Conservation (phyloP, 2,329 filamentous ascomycete genomes). For the Beauveria australis region DNA sequence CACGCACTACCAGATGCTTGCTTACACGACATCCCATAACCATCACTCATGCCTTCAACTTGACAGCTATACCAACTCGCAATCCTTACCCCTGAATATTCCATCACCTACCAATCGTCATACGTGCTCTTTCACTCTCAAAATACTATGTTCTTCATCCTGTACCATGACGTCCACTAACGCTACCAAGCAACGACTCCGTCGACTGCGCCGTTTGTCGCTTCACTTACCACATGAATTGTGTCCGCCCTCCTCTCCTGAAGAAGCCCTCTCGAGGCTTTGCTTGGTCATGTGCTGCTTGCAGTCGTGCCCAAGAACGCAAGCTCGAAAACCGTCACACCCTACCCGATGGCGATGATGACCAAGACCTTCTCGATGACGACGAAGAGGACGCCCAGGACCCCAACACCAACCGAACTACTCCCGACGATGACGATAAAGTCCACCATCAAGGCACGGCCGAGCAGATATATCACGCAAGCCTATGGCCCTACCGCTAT, state of each 20-base stretch:
- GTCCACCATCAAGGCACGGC: constrained; percentile 56
- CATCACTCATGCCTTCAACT: neutral
- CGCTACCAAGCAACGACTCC: constrained; percentile 65
- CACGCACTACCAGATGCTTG: constrained; percentile 8
- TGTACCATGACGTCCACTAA: constrained; percentile 15
- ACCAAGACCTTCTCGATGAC: constrained; percentile 56
- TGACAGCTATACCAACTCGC: too few species aligned
- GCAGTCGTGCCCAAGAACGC: constrained; percentile 89
- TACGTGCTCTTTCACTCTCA: neutral
- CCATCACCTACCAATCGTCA: neutral
- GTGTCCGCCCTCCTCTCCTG: constrained; percentile 79
- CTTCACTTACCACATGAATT: constrained; percentile 97
- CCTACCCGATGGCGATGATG: constrained; percentile 58
- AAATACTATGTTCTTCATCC: neutral
- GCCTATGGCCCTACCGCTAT: constrained; percentile 94
- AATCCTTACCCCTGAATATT: neutral
- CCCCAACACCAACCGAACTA: constrained; percentile 52
- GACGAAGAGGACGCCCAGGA: constrained; percentile 61
- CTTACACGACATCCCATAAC: constrained; percentile 9
- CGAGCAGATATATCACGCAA: constrained; percentile 86
- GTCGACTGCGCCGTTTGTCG: constrained; percentile 94
- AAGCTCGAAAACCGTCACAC: constrained; percentile 86
- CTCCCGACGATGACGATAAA: constrained; percentile 51
- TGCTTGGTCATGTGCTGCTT: constrained; percentile 94
- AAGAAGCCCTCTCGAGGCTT: constrained; percentile 98